Base-by-base conservation (phyloP, 2,329 filamentous ascomycete species). In the Pseudogymnoascus sp. region DNA sequence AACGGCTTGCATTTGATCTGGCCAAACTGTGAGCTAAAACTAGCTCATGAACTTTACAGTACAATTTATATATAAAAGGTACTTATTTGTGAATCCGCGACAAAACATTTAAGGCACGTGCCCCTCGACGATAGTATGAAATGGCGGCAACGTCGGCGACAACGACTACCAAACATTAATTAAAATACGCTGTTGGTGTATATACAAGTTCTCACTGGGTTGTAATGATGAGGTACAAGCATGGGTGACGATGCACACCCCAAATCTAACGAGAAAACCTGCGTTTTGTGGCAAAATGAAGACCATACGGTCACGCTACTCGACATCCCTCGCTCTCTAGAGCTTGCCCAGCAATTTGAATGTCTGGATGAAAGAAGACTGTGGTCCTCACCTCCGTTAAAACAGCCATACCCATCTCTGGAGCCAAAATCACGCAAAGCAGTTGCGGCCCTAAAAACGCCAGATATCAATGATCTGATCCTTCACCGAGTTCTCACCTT, bases 251-350 rank as follows among this genome's bases (percentile, higher is more conserved):
- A 25, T 33, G 33, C 2, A 12, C 7, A 1, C 58, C 31, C 71
- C 72, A 29, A 74, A 5, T 13, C 29, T 4, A 18, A 13, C 1
- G 15, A 55, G 29, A 15, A 55, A 15, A 21, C n/a, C 7, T 15
- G 72, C 21, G 78, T 87, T 21, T 71, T 88, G 40, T 87, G 81
- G 72, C 77, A 82, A 65, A 84, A 79, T 65, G 67, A 72, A 1
- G 74, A 77, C 55, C 69, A 74, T 58, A 77, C 80, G 52, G 73
- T 87, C 60, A 76, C 83, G 21, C 72, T 91, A 27, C 72, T 92
- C 60, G 89, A 92, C 69, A 82, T 91, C 52, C 88, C 89, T 25
- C 76, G 78, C 15, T 89, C 89, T 1, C 82, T 92, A 39, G 85
- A 88, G 66, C 78, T 83, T 64, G 84, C 83, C 15, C 89, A 92